phyloP scores from a whole-genome alignment of 2,329 filamentous ascomycete genomes.

The Colletotrichum destructivum region DNA sequence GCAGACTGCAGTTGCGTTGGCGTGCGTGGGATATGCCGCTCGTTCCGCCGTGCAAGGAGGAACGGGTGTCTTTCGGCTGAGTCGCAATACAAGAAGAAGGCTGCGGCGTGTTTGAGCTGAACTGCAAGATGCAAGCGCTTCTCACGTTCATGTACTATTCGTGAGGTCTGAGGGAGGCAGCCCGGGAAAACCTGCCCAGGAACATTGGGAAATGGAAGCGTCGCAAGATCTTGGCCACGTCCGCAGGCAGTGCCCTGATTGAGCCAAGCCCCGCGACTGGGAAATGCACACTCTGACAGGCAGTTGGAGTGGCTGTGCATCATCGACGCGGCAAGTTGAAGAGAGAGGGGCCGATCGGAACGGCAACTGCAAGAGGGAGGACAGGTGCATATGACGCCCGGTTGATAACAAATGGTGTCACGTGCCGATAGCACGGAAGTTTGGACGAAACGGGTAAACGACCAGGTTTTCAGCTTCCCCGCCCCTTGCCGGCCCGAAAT shows the following conservation, averaged over 20 bases:
- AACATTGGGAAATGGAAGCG: constrained; percentile 10
- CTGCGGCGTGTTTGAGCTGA: constrained; percentile 32
- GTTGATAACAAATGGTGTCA: neutral
- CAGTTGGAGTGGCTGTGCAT: constrained; percentile 31
- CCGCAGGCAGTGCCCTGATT: constrained; percentile 28
- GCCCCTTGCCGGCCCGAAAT: constrained; percentile 11
- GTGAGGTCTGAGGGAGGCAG: constrained; percentile 39
- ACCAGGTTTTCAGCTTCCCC: constrained; percentile 18
- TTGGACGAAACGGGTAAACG: constrained; percentile 17
- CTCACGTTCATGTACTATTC: constrained; percentile 38
- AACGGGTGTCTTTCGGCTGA: constrained; percentile 25
- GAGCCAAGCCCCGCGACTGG: constrained; percentile 26
- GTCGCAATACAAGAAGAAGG: constrained; percentile 15
- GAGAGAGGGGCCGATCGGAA: constrained; percentile 28
- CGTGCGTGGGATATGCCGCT: constrained; percentile 33
- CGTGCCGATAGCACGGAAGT: constrained; percentile 6
- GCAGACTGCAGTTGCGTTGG: constrained; percentile 32
- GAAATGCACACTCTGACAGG: constrained; percentile 1
- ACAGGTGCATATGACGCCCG: constrained; percentile 1
- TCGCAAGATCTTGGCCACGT: constrained; percentile 40
- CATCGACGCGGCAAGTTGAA: constrained; percentile 28
- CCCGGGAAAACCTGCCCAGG: constrained; percentile 40
- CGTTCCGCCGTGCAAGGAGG: constrained; percentile 32
- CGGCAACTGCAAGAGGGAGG: constrained; percentile 42
- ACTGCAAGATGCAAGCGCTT: constrained; percentile 37